phyloP scores from a whole-genome alignment of 2,329 filamentous ascomycete genomes.

The Botrytis medusae region DNA sequence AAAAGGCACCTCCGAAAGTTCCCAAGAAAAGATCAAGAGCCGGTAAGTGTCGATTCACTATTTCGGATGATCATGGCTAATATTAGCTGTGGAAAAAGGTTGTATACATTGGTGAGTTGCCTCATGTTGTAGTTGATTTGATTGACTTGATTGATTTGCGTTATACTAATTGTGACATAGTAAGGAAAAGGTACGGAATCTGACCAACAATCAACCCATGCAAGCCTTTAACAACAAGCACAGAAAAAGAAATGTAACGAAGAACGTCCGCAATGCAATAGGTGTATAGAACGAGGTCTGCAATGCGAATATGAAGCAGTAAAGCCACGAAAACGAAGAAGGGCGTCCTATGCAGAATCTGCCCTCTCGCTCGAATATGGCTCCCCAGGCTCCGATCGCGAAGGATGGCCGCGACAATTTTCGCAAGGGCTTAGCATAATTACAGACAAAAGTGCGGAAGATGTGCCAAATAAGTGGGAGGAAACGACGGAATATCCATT shows the following conservation, averaged over 20 bases:
- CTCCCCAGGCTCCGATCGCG: slow-evolving; percentile 28
- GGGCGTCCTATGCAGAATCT: slow-evolving; percentile 27
- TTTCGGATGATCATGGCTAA: slow-evolving; percentile 25
- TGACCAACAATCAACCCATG: background rate
- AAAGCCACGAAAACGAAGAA: slow-evolving; percentile 35
- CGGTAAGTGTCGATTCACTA: slow-evolving; percentile 44
- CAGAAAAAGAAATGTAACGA: slow-evolving; percentile 42
- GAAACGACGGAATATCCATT: slow-evolving; percentile 29
- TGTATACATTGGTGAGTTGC: slow-evolving; percentile 39
- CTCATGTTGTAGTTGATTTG: background rate
- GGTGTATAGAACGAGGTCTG: slow-evolving; percentile 35
- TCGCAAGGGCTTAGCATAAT: slow-evolving; percentile 26
- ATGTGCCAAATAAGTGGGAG: slow-evolving; percentile 31
- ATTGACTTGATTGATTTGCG: background rate
- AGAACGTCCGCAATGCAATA: slow-evolving; percentile 37
- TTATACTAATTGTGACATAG: slow-evolving; percentile 33
- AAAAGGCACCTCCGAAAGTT: slow-evolving; percentile 55
- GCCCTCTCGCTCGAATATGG: slow-evolving; percentile 29
- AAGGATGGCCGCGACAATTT: slow-evolving; percentile 32
- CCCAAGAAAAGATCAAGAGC: slow-evolving; percentile 61
- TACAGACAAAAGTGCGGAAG: slow-evolving; percentile 19
- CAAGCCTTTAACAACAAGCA: slow-evolving; percentile 23
- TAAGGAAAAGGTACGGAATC: slow-evolving; percentile 39
- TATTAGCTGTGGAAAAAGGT: slow-evolving; percentile 27
- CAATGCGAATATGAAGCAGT: slow-evolving; percentile 39